phyloP scores from a whole-genome alignment of 176 grass and related monocot species.

The Elymus sibiricus region DNA sequence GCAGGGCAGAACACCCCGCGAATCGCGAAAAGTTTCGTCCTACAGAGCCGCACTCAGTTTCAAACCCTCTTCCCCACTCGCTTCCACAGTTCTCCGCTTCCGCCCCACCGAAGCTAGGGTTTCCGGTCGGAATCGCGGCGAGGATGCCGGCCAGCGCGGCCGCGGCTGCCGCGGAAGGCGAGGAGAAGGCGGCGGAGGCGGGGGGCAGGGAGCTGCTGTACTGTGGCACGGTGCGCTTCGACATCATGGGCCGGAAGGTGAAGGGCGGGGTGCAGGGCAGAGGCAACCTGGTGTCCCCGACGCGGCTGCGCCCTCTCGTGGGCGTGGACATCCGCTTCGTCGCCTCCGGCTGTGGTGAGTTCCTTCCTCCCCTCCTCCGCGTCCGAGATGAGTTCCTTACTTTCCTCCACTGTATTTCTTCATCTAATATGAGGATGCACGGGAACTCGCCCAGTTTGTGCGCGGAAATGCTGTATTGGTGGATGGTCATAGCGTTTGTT shows the following conservation, averaged over 20 bases:
- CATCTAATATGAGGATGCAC: too few relatives aligned
- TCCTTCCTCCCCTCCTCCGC: neutral
- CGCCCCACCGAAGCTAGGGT: conserved; percentile 1
- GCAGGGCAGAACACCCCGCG: neutral
- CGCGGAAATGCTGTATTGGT: neutral
- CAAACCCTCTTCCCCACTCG: neutral
- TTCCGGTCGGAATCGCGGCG: neutral
- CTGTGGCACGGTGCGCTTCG: conserved; percentile 74
- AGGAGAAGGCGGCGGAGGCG: conserved; percentile 44
- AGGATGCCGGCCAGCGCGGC: neutral
- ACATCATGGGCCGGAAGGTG: conserved; percentile 52
- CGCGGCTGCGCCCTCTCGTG: conserved; percentile 70
- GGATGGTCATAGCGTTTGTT: neutral
- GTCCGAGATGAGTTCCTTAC: neutral
- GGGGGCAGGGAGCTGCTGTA: conserved; percentile 70
- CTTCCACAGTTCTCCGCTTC: neutral
- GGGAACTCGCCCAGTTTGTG: neutral
- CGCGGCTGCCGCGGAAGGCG: neutral
- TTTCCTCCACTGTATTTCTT: neutral
- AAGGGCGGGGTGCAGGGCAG: conserved; percentile 24
- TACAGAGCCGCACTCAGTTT: neutral
- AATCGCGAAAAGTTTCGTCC: neutral
- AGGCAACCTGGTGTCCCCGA: conserved; percentile 61
- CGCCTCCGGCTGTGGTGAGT: conserved; percentile 68
- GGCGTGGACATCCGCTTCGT: conserved; percentile 87